A percentile compares a stretch with the other conserved stretches of the same genome.
Evolutionary conservation across 2,329 filamentous ascomycete species (phyloP).

Genomic region (Colletotrichum destructivum): DNA sequence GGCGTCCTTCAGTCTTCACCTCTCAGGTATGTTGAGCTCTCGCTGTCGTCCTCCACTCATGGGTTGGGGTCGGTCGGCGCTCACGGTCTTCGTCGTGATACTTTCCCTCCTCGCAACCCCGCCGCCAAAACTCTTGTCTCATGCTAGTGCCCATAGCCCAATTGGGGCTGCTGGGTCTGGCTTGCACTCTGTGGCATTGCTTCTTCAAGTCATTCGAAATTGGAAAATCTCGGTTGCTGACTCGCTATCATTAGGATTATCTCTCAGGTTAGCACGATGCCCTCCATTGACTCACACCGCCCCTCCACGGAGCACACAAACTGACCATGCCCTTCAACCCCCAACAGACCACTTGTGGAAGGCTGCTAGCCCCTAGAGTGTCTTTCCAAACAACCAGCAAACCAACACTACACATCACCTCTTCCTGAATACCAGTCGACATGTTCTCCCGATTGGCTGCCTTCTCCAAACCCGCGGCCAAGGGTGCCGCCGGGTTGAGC

Average conservation of each 20-base stretch:
- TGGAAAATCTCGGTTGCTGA: constrained; percentile 56
- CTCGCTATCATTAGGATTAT: constrained; percentile 73
- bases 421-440: constrained; percentile 47
- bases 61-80: constrained; percentile 7
- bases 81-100: constrained; percentile 32
- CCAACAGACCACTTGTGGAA: constrained; percentile 68
- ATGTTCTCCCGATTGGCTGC: constrained; percentile 74
- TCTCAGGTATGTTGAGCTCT: constrained; percentile 77
- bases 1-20: constrained; percentile 87
- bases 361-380: constrained; percentile 63
- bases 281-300: constrained; percentile 62
- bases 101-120: constrained; percentile 23
- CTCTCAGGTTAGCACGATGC: constrained; percentile 75
- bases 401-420: constrained; percentile 1
- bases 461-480: constrained; percentile 68
- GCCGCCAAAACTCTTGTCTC: constrained; percentile 30
- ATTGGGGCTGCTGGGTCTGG: constrained; percentile 18
- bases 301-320: constrained; percentile 41
- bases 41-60: background rate
- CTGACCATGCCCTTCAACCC: constrained; percentile 48
- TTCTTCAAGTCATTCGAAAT: background rate
- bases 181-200: constrained; percentile 14
- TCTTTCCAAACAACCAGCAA: constrained; percentile 43
- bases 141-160: constrained; percentile 29
- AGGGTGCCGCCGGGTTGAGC: constrained; percentile 57